phyloP scores from a whole-genome alignment of 192 early-diverging fungal genomes.

The Oehlia diaphana region DNA sequence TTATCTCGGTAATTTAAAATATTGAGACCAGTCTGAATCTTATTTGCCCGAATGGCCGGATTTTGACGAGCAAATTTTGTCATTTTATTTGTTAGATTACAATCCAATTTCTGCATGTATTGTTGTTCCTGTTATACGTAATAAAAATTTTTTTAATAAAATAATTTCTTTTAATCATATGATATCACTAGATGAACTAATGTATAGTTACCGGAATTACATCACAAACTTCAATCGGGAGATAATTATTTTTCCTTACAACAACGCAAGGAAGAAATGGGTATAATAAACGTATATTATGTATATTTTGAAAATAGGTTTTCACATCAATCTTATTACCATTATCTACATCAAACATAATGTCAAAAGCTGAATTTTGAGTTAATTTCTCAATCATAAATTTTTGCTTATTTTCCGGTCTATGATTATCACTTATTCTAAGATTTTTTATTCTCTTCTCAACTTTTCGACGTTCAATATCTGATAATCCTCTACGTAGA shows the following conservation, averaged over 20 bases:
- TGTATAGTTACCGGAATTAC: too few relatives aligned
- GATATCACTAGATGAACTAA: too few relatives aligned
- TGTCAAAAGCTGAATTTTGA: constrained; percentile 52
- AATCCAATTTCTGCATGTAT: constrained; percentile 73
- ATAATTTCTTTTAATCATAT: too few relatives aligned
- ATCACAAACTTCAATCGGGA: constrained; percentile 92
- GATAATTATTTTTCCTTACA: constrained; percentile 62
- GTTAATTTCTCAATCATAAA: constrained; percentile 73
- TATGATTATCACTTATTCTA: too few relatives aligned
- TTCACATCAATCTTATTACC: too few relatives aligned
- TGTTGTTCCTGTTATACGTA: constrained; percentile 64
- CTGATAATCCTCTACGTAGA: constrained; percentile 42
- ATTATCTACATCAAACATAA: background rate
- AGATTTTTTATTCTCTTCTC: constrained; percentile 33
- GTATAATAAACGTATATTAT: background rate
- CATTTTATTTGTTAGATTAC: constrained; percentile 89
- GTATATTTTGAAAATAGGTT: constrained; percentile 38
- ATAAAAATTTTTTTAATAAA: too few relatives aligned
- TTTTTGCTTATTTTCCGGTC: constrained; percentile 42
- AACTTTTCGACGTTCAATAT: constrained; percentile 41
- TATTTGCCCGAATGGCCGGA: constrained; percentile 45
- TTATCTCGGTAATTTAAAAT: constrained; percentile 64
- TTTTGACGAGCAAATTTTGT: constrained; percentile 43
- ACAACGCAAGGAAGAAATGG: constrained; percentile 83
- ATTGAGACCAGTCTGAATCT: constrained; percentile 70